These are phyloP conservation scores for Russula abietina DNA, from an alignment of 768 basidiomycete genomes.

Conservation along the genomic window DNA sequence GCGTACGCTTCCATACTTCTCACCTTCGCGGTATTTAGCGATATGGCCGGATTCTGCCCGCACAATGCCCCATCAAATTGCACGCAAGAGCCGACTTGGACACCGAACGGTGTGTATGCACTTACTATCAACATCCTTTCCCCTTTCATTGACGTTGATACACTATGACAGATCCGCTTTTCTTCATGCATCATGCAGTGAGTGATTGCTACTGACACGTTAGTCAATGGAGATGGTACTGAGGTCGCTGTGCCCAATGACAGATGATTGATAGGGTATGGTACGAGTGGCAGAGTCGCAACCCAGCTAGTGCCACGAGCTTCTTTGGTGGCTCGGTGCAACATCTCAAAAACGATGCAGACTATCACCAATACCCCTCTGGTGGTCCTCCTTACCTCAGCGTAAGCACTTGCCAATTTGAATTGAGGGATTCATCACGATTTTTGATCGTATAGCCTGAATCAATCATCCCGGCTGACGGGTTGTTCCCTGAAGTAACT, in stretches of 20 bases:
- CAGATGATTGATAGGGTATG: slow-evolving; percentile 37
- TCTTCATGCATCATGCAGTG: slow-evolving; percentile 35
- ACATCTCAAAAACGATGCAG: slow-evolving; percentile 25
- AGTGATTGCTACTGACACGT: background rate
- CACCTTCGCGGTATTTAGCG: slow-evolving; percentile 22
- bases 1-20: background rate
- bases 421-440: background rate
- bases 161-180: slow-evolving; percentile 31
- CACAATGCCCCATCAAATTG: slow-evolving; percentile 28
- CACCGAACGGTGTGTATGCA: slow-evolving; percentile 30
- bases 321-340: slow-evolving; percentile 34
- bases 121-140: background rate
- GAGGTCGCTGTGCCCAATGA: background rate
- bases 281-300: slow-evolving; percentile 34
- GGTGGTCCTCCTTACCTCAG: slow-evolving; percentile 27
- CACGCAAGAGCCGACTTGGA: slow-evolving; percentile 28
- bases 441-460: slow-evolving; percentile 25
- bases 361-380: slow-evolving; percentile 15
- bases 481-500: slow-evolving; percentile 27
- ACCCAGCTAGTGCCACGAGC: slow-evolving; percentile 27
- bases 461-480: slow-evolving; percentile 25
- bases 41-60: slow-evolving; percentile 31
- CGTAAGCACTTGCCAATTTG: slow-evolving; percentile 15
- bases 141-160: background rate
- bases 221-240: background rate